Evolutionary conservation across 2,329 filamentous ascomycete species (phyloP), one percentile per base, ranked within the genome.

Genomic region (Talaromyces sp.): DNA sequence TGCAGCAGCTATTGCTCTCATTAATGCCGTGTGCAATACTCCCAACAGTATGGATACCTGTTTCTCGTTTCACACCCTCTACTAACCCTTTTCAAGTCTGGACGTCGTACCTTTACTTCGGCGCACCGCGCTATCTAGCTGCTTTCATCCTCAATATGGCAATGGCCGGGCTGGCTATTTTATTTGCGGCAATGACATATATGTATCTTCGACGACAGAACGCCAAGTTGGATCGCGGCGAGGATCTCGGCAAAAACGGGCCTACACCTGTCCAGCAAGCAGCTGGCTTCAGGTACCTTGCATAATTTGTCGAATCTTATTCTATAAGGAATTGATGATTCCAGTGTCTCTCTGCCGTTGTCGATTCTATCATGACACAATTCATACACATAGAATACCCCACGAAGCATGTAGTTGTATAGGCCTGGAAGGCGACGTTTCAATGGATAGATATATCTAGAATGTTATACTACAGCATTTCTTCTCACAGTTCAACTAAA

Each of bases 111-210:
- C 62, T 69, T n/a, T 70, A 70, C 60, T 64, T 59, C 25, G 64
- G 63, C 17, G 59, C 65, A 10, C 68, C 68, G 22, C 66, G 67
- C 10, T 69, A 68, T 52, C 59, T 69, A 9, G 60, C 65, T 9
- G 68, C 68, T 1, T 69, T 70, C 28, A 44, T 66, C 33, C 60
- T 70, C 17, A 68, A 69, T 32, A 65, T 69, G 25, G 62, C 62
- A 9, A 63, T 64, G 25, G 64, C 66, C 6, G 64, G 52, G 9
- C 55, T 67, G 25, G 65, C 67, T 9, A 68, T 70, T 55, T 52
- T 61, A 2, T 58, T 68, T 49, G 67, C 68, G 1, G 64, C 64
- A 25, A 22, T 51, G 8, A 68, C 66, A 7, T 63, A 64, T 10
- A 47, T 69, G 4, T 67, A 68, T 49, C 63, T 70, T 25, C 62